Conservation (phyloP, 2,329 filamentous ascomycete genomes). For the Aspergillus sp. region DNA sequence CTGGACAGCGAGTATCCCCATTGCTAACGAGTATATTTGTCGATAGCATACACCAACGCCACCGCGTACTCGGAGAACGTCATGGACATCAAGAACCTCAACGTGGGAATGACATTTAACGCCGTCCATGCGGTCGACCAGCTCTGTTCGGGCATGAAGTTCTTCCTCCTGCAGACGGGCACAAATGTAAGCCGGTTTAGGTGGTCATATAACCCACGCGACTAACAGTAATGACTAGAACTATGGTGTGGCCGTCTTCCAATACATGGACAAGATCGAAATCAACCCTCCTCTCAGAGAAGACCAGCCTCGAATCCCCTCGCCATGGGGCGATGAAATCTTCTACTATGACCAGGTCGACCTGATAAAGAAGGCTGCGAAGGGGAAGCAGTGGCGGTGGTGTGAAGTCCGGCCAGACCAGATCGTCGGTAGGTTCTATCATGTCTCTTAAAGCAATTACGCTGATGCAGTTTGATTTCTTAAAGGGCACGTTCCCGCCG, state of each 20-base stretch:
- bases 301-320: constrained; percentile 40
- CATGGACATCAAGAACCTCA: constrained; percentile 37
- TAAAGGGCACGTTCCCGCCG: constrained; percentile 44
- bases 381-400: constrained; percentile 46
- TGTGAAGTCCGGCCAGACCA: constrained; percentile 47
- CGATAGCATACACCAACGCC: constrained; percentile 20
- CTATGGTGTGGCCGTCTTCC: constrained; percentile 30
- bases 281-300: constrained; percentile 40
- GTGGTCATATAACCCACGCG: constrained; percentile 20
- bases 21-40: background rate
- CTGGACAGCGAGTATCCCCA: no score
- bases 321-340: constrained; percentile 44
- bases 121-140: constrained; percentile 41
- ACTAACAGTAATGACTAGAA: constrained; percentile 13
- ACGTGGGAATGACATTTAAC: constrained; percentile 41
- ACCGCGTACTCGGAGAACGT: constrained; percentile 39
- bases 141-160: constrained; percentile 39
- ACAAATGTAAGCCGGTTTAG: constrained; percentile 32
- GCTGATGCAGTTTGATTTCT: no score
- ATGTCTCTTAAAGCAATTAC: background rate
- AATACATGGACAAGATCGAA: constrained; percentile 21
- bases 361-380: constrained; percentile 35
- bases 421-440: constrained; percentile 30
- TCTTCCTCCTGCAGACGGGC: constrained; percentile 44
- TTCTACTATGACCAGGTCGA: constrained; percentile 51